Evolutionary conservation across 257 asterid species (phyloP).

Genomic region (Lavandula angustifolia): DNA sequence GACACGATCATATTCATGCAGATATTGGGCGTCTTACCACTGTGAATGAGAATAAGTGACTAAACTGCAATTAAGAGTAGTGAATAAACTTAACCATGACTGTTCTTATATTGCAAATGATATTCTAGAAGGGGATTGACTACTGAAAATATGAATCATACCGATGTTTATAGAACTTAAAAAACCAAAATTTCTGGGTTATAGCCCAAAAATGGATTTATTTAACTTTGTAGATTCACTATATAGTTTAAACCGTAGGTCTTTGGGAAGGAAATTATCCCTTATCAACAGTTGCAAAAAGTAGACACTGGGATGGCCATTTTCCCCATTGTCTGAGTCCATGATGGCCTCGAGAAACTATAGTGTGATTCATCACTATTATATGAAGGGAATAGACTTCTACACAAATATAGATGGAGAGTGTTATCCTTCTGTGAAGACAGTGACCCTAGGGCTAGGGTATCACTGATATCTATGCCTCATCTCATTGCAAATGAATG

Average conservation of each 20-base stretch:
- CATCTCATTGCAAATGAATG: constrained; percentile 2
- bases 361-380: constrained; percentile 17
- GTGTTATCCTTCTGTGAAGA: background rate
- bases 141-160: constrained; percentile 15
- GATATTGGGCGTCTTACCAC: constrained; percentile 15
- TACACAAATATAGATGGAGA: background rate
- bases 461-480: constrained; percentile 13
- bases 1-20: constrained; percentile 6
- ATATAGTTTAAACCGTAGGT: background rate
- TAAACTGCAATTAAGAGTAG: constrained; percentile 12
- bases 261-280: no score
- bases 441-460: constrained; percentile 10
- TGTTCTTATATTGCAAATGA: background rate
- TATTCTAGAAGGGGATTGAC: constrained; percentile 9
- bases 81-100: background rate
- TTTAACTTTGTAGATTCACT: constrained; percentile 3
- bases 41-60: background rate
- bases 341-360: constrained; percentile 20
- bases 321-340: background rate
- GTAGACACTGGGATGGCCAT: constrained; percentile 4
- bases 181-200: background rate
- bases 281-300: no score
- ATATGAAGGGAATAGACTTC: constrained; percentile 9
- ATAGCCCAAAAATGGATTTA: constrained; percentile 12
- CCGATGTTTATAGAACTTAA: constrained; percentile 17